Conservation (phyloP, 768 basidiomycete genomes). For the Hypsizygus marmoreus region DNA sequence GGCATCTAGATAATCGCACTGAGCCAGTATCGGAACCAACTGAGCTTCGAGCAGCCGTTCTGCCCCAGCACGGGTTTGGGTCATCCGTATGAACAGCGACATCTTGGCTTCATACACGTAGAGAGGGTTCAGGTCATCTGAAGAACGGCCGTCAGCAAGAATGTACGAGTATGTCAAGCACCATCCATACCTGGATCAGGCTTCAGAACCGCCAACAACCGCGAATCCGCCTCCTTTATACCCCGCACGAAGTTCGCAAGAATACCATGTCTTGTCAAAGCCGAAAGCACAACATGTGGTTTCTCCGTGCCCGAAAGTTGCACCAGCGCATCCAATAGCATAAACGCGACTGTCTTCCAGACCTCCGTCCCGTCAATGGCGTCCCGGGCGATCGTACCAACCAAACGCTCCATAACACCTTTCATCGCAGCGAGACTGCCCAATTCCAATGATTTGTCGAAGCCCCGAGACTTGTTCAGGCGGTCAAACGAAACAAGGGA, state of each 20-base stretch:
- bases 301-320: slow-evolving; percentile 72
- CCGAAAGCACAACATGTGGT: slow-evolving; percentile 58
- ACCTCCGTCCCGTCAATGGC: slow-evolving; percentile 95
- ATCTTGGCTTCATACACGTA: slow-evolving; percentile 97
- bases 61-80: slow-evolving; percentile 81
- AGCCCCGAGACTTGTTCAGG: slow-evolving; percentile 14
- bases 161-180: not conserved
- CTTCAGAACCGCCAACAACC: slow-evolving; percentile 74
- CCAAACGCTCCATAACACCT: slow-evolving; percentile 67
- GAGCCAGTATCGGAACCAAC: slow-evolving; percentile 69
- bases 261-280: slow-evolving; percentile 73
- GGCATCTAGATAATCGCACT: slow-evolving; percentile 87
- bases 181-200: slow-evolving; percentile 80
- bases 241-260: slow-evolving; percentile 80
- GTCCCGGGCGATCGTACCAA: slow-evolving; percentile 78
- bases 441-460: slow-evolving; percentile 48
- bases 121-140: slow-evolving; percentile 86
- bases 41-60: slow-evolving; percentile 83
- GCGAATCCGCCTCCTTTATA: slow-evolving; percentile 78
- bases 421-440: slow-evolving; percentile 72
- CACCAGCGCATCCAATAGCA: slow-evolving; percentile 81
- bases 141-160: not conserved
- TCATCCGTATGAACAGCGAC: slow-evolving; percentile 83
- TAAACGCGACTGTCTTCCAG: slow-evolving; percentile 95
- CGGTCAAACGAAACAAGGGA: slow-evolving; percentile 31